A percentile compares a stretch with the other conserved stretches of the same genome.
Evolutionary conservation across 345 rosid species (phyloP).

Genomic region (Trapa bicornis): DNA sequence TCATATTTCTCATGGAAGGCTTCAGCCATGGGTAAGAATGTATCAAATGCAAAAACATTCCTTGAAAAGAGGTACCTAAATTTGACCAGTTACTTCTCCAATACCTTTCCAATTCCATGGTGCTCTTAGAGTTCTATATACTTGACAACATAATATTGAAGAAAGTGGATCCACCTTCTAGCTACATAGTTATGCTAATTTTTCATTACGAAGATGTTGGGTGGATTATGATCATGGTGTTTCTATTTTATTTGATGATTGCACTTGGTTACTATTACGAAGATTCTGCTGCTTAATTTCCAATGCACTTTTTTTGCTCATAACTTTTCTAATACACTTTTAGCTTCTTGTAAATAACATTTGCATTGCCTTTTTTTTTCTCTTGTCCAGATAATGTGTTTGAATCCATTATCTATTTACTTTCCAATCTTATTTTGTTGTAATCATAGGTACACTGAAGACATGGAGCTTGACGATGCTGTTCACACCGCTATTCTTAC

Average conservation of each 20-base stretch:
- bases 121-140: background rate
- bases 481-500: slow-evolving; percentile 94
- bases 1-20: slow-evolving; percentile 99
- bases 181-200: background rate
- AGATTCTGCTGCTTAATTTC: too few species aligned
- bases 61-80: slow-evolving; percentile 74
- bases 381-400: background rate
- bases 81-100: background rate
- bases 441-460: slow-evolving; percentile 68
- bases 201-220: background rate
- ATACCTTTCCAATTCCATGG: background rate
- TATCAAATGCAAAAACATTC: slow-evolving; percentile 85
- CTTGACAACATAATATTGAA: background rate
- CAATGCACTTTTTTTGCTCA: too few species aligned
- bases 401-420: background rate
- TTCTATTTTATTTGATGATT: background rate
- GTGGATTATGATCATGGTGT: background rate
- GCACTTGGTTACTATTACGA: background rate
- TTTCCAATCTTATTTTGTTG: background rate
- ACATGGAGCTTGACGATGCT: slow-evolving; percentile 99
- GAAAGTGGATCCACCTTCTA: background rate
- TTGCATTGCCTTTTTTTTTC: background rate
- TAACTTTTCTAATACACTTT: too few species aligned
- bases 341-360: too few species aligned
- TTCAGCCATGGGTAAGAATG: slow-evolving; percentile 96